Evolutionary conservation across 2,329 filamentous ascomycete species (phyloP).

Genomic region (Pleomassaria siparia): DNA sequence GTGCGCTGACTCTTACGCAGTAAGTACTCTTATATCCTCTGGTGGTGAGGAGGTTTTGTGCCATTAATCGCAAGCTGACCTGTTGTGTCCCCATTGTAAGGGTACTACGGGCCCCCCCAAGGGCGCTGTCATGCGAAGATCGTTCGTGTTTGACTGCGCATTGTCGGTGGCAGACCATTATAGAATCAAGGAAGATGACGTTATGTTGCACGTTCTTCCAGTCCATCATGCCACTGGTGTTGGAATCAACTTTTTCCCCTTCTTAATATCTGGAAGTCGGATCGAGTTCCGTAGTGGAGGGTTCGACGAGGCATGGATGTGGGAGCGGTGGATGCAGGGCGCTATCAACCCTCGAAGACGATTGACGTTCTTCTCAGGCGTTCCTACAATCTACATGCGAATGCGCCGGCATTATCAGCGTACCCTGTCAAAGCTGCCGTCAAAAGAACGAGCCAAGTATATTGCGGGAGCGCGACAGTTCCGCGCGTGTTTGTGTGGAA

Average conservation of each 20-base stretch:
- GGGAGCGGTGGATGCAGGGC: slow-evolving; percentile 37
- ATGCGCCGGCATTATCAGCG: slow-evolving; percentile 42
- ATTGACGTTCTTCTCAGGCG: slow-evolving; percentile 39
- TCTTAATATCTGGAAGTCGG: slow-evolving; percentile 32
- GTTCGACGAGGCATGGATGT: slow-evolving; percentile 40
- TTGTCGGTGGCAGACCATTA: slow-evolving; percentile 38
- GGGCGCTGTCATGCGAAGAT: slow-evolving; percentile 48
- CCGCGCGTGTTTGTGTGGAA: slow-evolving; percentile 49
- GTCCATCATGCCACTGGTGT: slow-evolving; percentile 42
- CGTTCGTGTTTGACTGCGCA: slow-evolving; percentile 42
- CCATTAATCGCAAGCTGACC: too few relatives aligned
- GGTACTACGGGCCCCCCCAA: slow-evolving; percentile 51
- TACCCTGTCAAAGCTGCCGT: slow-evolving; percentile 29
- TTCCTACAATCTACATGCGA: slow-evolving; percentile 42
- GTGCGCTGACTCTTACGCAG: too few relatives aligned
- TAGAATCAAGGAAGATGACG: slow-evolving; percentile 32
- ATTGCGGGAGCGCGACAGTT: slow-evolving; percentile 46
- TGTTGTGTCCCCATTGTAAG: too few relatives aligned
- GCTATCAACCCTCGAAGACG: slow-evolving; percentile 21
- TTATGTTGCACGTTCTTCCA: slow-evolving; percentile 37
- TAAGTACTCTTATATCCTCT: too few relatives aligned
- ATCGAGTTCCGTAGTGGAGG: slow-evolving; percentile 41
- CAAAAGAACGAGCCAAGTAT: slow-evolving; percentile 42
- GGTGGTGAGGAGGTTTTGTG: too few relatives aligned
- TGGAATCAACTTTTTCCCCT: slow-evolving; percentile 40